Evolutionary conservation across 768 basidiomycete species (phyloP).

Genomic region (Lactifluus rugatus): DNA sequence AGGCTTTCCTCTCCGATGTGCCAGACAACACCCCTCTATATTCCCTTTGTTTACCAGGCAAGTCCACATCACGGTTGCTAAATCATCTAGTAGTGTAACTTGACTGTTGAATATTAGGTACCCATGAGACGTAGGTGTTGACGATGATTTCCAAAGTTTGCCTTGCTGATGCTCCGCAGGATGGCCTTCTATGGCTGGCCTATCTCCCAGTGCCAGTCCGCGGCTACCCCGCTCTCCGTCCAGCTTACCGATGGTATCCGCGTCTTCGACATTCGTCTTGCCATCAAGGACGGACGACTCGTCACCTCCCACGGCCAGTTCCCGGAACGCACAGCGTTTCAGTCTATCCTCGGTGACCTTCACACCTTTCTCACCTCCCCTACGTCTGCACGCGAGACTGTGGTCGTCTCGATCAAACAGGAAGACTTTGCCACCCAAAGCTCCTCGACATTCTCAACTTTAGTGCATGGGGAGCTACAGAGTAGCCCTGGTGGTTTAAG

Average conservation of each 20-base stretch:
- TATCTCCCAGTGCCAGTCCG: constrained; percentile 77
- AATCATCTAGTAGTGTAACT: constrained; percentile 12
- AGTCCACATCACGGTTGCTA: constrained; percentile 20
- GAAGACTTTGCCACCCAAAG: constrained; percentile 54
- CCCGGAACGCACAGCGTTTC: constrained; percentile 61
- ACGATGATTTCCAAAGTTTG: not conserved
- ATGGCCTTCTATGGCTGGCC: constrained; percentile 85
- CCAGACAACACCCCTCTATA: constrained; percentile 62
- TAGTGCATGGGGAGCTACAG: constrained; percentile 57
- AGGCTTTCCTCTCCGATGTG: constrained; percentile 49
- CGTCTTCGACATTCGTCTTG: constrained; percentile 71
- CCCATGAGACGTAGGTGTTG: constrained; percentile 53
- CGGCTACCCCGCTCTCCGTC: constrained; percentile 44
- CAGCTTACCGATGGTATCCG: constrained; percentile 77
- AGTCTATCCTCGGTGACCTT: constrained; percentile 50
- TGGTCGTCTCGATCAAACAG: constrained; percentile 86
- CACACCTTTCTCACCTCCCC: constrained; percentile 55
- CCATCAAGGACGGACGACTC: constrained; percentile 51
- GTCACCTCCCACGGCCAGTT: constrained; percentile 74
- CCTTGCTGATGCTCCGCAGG: constrained; percentile 28
- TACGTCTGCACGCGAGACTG: constrained; percentile 51
- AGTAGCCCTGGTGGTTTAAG: constrained; percentile 39
- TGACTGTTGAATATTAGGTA: constrained; percentile 32
- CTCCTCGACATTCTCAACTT: constrained; percentile 43
- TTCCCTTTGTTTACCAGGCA: constrained; percentile 70